Percentiles rank a stretch among this genome's conserved stretches.
phyloP scores from a whole-genome alignment of 495 filamentous ascomycete species.

The Sordaria brevicollis region DNA sequence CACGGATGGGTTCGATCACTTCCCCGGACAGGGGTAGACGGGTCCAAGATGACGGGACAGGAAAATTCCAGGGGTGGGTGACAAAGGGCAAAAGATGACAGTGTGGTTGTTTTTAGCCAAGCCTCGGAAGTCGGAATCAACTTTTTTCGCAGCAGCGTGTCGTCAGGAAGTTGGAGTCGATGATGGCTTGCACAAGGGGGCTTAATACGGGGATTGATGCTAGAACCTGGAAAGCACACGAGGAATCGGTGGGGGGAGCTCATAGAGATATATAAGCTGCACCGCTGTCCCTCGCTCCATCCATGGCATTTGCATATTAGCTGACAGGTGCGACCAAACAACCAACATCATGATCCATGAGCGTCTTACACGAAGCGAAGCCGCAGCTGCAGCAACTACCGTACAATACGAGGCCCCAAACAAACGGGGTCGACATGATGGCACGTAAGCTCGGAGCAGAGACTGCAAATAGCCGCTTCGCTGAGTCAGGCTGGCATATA shows the following conservation, averaged over 20 bases:
- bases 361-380: slow-evolving; percentile 1
- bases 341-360: background rate
- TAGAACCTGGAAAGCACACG: background rate
- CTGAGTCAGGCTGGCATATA: background rate
- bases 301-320: slow-evolving; percentile 3
- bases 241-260: background rate
- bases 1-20: background rate
- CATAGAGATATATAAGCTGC: background rate
- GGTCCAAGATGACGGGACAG: background rate
- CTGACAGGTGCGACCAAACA: background rate
- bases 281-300: background rate
- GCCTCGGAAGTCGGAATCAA: background rate
- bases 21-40: slow-evolving; percentile 7
- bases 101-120: slow-evolving; percentile 1
- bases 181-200: background rate
- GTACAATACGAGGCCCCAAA: background rate
- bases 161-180: background rate
- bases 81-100: slow-evolving; percentile 5
- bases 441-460: background rate
- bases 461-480: background rate
- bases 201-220: background rate
- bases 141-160: background rate
- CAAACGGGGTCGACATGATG: background rate
- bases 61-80: background rate
- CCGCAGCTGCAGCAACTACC: background rate